Conservation (phyloP, 164 flowering plant species). For the Dillenia suffruticosa region DNA sequence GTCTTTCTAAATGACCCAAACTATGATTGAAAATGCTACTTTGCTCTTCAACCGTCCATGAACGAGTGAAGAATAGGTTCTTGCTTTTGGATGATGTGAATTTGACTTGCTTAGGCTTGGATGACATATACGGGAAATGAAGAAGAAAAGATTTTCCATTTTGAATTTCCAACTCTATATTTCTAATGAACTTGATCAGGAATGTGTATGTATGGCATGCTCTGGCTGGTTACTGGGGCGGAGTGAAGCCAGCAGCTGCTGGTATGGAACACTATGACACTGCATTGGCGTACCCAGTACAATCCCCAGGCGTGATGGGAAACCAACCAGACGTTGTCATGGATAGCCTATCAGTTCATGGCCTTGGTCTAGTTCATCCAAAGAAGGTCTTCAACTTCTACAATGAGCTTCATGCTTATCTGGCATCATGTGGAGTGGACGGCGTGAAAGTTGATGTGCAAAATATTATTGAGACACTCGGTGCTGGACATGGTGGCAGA, state of each 20-base stretch:
- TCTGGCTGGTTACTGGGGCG: conserved; percentile 97
- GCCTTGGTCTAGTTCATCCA: conserved; percentile 88
- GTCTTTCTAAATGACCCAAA: too few relatives aligned
- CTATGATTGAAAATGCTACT: too few relatives aligned
- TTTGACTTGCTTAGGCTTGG: too few relatives aligned
- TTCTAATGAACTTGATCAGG: conserved; percentile 30
- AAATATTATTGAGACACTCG: conserved; percentile 88
- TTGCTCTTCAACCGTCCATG: too few relatives aligned
- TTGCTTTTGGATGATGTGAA: too few relatives aligned
- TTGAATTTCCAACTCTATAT: background rate
- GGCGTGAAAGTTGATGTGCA: conserved; percentile 98
- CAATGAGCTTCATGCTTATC: conserved; percentile 86
- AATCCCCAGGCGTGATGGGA: conserved; percentile 78
- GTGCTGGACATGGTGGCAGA: conserved; percentile 91
- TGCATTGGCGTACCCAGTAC: conserved; percentile 76
- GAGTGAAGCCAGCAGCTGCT: conserved; percentile 79
- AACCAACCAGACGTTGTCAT: conserved; percentile 92
- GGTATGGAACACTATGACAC: conserved; percentile 89
- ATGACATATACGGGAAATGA: too few relatives aligned
- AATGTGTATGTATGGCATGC: conserved; percentile 96
- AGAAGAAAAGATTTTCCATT: background rate
- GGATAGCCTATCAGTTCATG: conserved; percentile 82
- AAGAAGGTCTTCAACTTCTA: conserved; percentile 87
- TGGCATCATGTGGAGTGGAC: conserved; percentile 88
- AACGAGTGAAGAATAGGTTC: too few relatives aligned